Evolutionary conservation across 805 yeast species (phyloP), one percentile per base, ranked within the genome.

Genomic region (Lachancea kluyveri): DNA sequence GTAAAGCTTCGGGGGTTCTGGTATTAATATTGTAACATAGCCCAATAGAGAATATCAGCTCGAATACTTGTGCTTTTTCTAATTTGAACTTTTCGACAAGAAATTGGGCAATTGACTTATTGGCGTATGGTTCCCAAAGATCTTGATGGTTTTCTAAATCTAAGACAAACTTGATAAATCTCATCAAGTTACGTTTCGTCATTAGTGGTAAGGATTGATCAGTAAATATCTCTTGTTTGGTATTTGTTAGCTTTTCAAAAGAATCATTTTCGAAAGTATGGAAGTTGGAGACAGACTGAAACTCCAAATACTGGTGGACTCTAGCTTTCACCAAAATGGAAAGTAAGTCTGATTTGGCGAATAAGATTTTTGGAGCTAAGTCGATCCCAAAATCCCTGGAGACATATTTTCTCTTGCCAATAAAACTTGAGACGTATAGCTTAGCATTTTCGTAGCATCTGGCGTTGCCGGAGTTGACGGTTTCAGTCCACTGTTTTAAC

Each of bases 241-340:
- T 74, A 39, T 81, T 81, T 19, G 87, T 71, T 51, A 88, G 72
- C 55, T 85, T 85, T 45, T 82, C 94, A 62, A 92, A 90, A 31
- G 77, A 69, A 57, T 90, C 96, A 52, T 85, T 81, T 58, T 88
- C 96, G 60, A 72, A 92, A n/a, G 95, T 84, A 57, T 92, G 97
- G 64, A 90, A 88, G 42, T 78, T 80, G 26, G 85, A 74, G 42
- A 90, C 63, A 15, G 95, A 78, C 62, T 86, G 94, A 62, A 90
- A 90, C 57, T 92, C 97, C 52, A 92, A 67, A 59, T 90, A 90
- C 54, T 84, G 79, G 54, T 84, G 84, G 13, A 92, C 96, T 41
- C 95, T 73, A 30, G 94, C 78, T 54, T 84, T 81, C 39, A 88
- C 68, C 38, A 90, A 67, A 35, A 90, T 64, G 4, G 82, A 73